Percentiles rank a stretch among this genome's conserved stretches.
Conservation (phyloP, 1,139 yeast genomes). For the Candida gigantensis region DNA sequence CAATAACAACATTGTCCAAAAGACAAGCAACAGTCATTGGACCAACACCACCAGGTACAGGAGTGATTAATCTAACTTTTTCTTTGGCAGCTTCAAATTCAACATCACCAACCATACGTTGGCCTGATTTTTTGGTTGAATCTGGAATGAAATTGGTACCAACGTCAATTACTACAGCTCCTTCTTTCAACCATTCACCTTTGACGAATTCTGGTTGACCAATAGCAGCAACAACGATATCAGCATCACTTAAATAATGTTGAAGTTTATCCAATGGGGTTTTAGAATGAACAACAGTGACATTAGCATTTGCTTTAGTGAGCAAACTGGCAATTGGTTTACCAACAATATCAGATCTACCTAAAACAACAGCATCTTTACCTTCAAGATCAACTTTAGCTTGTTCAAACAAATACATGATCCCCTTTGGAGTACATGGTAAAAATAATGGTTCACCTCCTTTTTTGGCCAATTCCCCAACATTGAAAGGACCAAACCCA, state of each 20-base stretch:
- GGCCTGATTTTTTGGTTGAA: conserved; percentile 74
- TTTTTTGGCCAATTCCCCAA: conserved; percentile 89
- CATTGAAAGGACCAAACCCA: conserved; percentile 88
- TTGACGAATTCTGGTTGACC: conserved; percentile 82
- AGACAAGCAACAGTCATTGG: conserved; percentile 99
- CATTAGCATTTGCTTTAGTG: conserved; percentile 79
- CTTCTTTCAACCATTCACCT: conserved; percentile 87
- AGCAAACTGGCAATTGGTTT: conserved; percentile 85
- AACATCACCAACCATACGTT: conserved; percentile 90
- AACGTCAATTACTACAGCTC: conserved; percentile 89
- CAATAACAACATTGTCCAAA: conserved; percentile 78
- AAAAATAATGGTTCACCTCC: conserved; percentile 83
- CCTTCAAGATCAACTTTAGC: conserved; percentile 69
- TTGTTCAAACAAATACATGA: conserved; percentile 71
- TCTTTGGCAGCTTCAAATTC: conserved; percentile 69
- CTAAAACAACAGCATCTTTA: conserved; percentile 87
- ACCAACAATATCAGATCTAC: conserved; percentile 96
- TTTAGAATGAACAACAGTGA: conserved; percentile 79
- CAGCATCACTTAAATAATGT: conserved; percentile 68
- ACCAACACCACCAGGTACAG: conserved; percentile 99
- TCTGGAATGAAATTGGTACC: conserved; percentile 92
- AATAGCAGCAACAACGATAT: conserved; percentile 88
- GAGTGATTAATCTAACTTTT: conserved; percentile 79
- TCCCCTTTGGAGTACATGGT: conserved; percentile 98
- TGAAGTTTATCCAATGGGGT: conserved; percentile 61